phyloP scores from a whole-genome alignment of 2,329 filamentous ascomycete species.

The Xylaria sp. region DNA sequence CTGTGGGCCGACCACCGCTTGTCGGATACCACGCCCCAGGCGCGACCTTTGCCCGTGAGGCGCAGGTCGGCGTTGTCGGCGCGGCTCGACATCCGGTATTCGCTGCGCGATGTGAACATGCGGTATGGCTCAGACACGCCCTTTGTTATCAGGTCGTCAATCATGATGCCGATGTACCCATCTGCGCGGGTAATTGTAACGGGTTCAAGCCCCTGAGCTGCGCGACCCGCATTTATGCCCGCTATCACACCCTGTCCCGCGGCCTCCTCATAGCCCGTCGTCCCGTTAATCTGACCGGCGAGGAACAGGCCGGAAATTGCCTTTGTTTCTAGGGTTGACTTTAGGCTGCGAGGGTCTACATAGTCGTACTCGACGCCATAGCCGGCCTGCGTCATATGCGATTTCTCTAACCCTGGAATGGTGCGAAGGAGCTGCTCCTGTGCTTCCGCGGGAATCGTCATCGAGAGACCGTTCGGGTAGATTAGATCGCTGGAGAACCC shows the following conservation, averaged over 20 bases:
- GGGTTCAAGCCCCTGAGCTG: slow-evolving; percentile 71
- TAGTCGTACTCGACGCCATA: slow-evolving; percentile 99
- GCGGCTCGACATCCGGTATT: slow-evolving; percentile 91
- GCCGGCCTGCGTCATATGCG: slow-evolving; percentile 90
- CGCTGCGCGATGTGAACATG: slow-evolving; percentile 96
- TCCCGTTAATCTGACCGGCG: slow-evolving; percentile 97
- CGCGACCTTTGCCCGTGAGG: slow-evolving; percentile 80
- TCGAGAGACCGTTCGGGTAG: slow-evolving; percentile 96
- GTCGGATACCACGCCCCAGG: slow-evolving; percentile 82
- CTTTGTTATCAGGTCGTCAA: slow-evolving; percentile 96
- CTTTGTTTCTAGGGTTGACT: slow-evolving; percentile 93
- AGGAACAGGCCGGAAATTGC: slow-evolving; percentile 87
- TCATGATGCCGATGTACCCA: slow-evolving; percentile 98
- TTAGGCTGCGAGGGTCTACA: slow-evolving; percentile 89
- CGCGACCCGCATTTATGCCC: slow-evolving; percentile 92
- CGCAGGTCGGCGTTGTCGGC: slow-evolving; percentile 94
- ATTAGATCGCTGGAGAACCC: slow-evolving; percentile 90
- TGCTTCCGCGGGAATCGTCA: slow-evolving; percentile 91
- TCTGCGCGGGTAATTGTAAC: slow-evolving; percentile 82
- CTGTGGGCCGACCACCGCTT: slow-evolving; percentile 77
- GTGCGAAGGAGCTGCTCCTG: slow-evolving; percentile 88
- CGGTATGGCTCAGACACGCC: slow-evolving; percentile 96
- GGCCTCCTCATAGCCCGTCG: slow-evolving; percentile 97
- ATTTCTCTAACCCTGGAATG: slow-evolving; percentile 87
- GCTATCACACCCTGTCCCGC: slow-evolving; percentile 92